Conservation (phyloP, 371 early-diverging fungal genomes). For the Antonospora locustae region DNA sequence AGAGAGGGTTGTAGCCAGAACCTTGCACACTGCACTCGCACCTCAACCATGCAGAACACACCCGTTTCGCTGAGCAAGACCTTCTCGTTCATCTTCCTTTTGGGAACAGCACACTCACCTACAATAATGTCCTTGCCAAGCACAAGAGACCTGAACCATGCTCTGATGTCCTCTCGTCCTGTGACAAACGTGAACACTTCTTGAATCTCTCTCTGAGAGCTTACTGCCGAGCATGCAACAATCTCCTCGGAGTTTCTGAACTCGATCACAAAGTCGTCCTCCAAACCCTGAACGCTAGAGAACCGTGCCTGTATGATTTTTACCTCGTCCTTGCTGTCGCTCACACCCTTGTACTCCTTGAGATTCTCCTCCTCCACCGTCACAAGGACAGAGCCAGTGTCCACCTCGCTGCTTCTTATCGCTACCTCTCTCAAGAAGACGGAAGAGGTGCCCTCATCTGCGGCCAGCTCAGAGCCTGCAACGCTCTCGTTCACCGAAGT, state of each 20-base stretch:
- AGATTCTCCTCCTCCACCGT: slow-evolving; percentile 1
- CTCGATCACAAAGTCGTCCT: slow-evolving; percentile 29
- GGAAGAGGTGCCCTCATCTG: neutral
- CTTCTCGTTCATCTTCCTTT: slow-evolving; percentile 23
- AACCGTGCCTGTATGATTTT: slow-evolving; percentile 40
- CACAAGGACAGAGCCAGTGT: neutral
- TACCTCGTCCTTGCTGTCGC: slow-evolving; percentile 8
- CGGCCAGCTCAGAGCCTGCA: neutral
- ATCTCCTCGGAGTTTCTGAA: slow-evolving; percentile 12
- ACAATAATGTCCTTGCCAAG: slow-evolving; percentile 15
- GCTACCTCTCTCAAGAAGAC: slow-evolving; percentile 33
- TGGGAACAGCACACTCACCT: slow-evolving; percentile 29
- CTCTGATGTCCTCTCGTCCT: slow-evolving; percentile 26
- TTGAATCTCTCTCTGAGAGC: slow-evolving; percentile 11
- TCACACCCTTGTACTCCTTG: slow-evolving; percentile 9
- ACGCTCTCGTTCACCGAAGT: neutral
- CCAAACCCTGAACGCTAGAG: slow-evolving; percentile 22
- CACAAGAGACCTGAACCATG: slow-evolving; percentile 20
- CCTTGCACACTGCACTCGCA: slow-evolving; percentile 17
- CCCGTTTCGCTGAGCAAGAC: slow-evolving; percentile 13
- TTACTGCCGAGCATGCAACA: slow-evolving; percentile 8
- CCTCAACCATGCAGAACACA: too few species aligned
- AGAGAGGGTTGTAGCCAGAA: neutral
- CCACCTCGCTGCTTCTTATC: slow-evolving; percentile 6
- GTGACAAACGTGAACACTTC: slow-evolving; percentile 25